phyloP scores from a whole-genome alignment of 2,329 filamentous ascomycete species.

The Nectriaceae sp. region DNA sequence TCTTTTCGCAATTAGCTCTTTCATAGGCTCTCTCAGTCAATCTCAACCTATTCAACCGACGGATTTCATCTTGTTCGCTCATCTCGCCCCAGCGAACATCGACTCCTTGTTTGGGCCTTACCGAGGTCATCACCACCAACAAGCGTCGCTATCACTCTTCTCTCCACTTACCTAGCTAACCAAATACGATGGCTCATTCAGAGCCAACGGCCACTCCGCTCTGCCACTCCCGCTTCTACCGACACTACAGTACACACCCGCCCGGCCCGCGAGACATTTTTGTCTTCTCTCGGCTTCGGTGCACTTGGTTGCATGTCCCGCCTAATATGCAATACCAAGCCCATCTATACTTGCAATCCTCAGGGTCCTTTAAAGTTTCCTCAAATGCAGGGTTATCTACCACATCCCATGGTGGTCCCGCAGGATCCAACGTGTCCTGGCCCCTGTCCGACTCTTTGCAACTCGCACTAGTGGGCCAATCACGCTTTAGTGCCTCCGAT shows the following conservation, averaged over 20 bases:
- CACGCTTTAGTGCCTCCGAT: conserved; percentile 28
- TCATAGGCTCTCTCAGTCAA: too few relatives aligned
- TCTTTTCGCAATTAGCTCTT: too few relatives aligned
- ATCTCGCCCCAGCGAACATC: too few relatives aligned
- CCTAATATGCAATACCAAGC: not conserved
- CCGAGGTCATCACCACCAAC: not conserved
- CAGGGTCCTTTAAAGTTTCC: not conserved
- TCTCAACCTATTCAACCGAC: too few relatives aligned
- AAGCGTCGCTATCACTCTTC: not conserved
- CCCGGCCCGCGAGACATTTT: not conserved
- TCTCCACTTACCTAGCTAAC: not conserved
- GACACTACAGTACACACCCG: not conserved
- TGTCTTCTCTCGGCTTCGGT: not conserved
- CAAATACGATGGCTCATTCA: not conserved
- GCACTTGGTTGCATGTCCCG: not conserved
- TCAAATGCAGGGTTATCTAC: not conserved
- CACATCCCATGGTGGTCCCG: not conserved
- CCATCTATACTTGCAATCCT: not conserved
- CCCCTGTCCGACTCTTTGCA: conserved; percentile 4
- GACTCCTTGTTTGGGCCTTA: too few relatives aligned
- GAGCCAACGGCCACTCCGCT: not conserved
- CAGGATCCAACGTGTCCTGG: conserved; percentile 1
- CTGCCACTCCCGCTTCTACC: not conserved
- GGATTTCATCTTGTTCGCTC: too few relatives aligned
- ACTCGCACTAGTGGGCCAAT: conserved; percentile 24